These are phyloP conservation scores for Blastomyces gilchristii DNA, from an alignment of 2,329 filamentous ascomycete species.

Conservation along the genomic window DNA sequence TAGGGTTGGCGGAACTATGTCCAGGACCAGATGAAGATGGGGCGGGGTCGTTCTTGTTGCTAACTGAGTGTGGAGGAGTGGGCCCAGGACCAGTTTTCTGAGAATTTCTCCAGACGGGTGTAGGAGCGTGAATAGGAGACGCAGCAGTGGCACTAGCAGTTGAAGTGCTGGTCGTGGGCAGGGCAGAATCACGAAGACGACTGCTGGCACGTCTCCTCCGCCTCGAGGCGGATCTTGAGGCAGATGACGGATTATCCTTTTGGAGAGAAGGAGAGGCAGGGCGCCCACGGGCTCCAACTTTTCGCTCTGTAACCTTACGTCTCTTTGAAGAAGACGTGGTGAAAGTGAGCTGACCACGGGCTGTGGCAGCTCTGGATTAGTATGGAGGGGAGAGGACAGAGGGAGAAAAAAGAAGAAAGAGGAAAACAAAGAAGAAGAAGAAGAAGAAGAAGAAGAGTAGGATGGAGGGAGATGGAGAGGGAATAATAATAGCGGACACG, in stretches of 20 bases:
- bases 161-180: conserved; percentile 15
- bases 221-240: conserved; percentile 21
- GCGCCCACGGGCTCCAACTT: conserved; percentile 27
- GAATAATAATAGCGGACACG: not conserved
- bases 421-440: not conserved
- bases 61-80: not conserved
- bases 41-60: not conserved
- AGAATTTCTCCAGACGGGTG: not conserved
- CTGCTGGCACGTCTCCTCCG: not conserved
- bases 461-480: no score
- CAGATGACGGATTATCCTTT: conserved; percentile 14
- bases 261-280: conserved; percentile 4
- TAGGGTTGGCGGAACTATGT: conserved; percentile 48
- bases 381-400: not conserved
- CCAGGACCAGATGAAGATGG: conserved; percentile 23
- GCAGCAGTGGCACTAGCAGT: conserved; percentile 14
- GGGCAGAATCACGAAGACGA: conserved; percentile 18
- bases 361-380: conserved; percentile 31
- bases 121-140: conserved; percentile 16
- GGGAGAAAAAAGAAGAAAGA: no score
- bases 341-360: conserved; percentile 38
- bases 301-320: conserved; percentile 38
- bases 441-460: not conserved
- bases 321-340: conserved; percentile 43
- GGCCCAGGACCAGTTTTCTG: not conserved